Conservation (phyloP, 805 yeast species). For the Gaillardinia entomophila region DNA sequence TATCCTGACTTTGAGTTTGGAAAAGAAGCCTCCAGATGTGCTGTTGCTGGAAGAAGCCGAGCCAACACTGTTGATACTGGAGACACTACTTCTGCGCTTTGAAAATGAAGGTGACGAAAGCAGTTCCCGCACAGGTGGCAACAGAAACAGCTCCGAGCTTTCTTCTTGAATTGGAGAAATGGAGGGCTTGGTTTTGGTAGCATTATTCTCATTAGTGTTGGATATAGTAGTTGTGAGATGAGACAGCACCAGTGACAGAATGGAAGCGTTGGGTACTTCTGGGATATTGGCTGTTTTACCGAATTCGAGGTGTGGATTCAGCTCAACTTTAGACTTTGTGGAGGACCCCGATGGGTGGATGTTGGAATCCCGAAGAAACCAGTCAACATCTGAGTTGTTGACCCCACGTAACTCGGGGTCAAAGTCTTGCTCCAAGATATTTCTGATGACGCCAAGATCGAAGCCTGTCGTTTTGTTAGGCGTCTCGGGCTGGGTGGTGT, state of each 20-base stretch:
- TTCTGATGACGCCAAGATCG: neutral
- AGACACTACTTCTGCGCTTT: slow-evolving; percentile 12
- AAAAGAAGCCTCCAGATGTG: slow-evolving; percentile 21
- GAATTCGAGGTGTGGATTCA: neutral
- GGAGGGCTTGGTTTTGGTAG: slow-evolving; percentile 28
- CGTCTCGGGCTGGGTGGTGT: no score
- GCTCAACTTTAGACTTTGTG: neutral
- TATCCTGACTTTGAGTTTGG: slow-evolving; percentile 31
- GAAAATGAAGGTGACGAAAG: neutral
- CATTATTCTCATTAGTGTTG: slow-evolving; percentile 24
- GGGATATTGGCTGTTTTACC: neutral
- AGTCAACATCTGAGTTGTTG: slow-evolving; percentile 41
- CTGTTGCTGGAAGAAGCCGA: slow-evolving; percentile 9
- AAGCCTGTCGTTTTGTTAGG: no score
- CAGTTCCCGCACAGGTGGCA: neutral
- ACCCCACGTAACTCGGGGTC: slow-evolving; percentile 19
- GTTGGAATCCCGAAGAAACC: slow-evolving; percentile 42
- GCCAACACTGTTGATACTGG: slow-evolving; percentile 12
- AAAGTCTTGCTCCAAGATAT: neutral
- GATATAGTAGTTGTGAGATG: slow-evolving; percentile 23
- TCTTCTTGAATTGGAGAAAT: slow-evolving; percentile 22
- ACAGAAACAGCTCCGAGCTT: neutral
- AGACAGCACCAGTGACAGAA: slow-evolving; percentile 1
- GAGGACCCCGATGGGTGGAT: slow-evolving; percentile 3
- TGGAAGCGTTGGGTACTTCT: neutral